Conservation (phyloP, 805 yeast genomes). For the Cyberlindnera nakhonratchasimensis region DNA sequence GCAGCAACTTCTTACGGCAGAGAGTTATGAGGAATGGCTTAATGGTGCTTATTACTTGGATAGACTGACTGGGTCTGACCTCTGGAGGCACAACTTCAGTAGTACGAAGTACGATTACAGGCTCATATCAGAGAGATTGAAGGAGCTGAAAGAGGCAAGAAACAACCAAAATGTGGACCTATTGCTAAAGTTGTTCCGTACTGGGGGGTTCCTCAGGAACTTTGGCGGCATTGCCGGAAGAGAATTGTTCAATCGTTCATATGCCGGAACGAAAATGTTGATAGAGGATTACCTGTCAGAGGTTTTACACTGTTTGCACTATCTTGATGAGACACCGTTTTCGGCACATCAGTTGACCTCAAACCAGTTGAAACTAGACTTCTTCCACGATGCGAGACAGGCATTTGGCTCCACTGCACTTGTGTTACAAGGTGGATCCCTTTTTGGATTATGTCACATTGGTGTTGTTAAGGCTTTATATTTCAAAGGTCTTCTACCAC, state of each 20-base stretch:
- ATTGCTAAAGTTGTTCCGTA: slow-evolving; percentile 65
- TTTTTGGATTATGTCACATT: slow-evolving; percentile 89
- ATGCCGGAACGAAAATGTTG: slow-evolving; percentile 82
- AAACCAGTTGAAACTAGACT: slow-evolving; percentile 60
- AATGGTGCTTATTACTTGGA: slow-evolving; percentile 47
- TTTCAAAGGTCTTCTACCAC: slow-evolving; percentile 70
- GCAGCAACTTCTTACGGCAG: slow-evolving; percentile 47
- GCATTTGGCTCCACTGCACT: slow-evolving; percentile 89
- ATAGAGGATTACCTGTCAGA: slow-evolving; percentile 85
- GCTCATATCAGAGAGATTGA: slow-evolving; percentile 71
- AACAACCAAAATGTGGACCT: slow-evolving; percentile 48
- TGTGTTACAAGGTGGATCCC: slow-evolving; percentile 89
- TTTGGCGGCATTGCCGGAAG: slow-evolving; percentile 88
- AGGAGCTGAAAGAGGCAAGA: slow-evolving; percentile 59
- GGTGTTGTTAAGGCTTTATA: slow-evolving; percentile 89
- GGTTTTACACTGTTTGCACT: slow-evolving; percentile 64
- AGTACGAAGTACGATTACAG: slow-evolving; percentile 81
- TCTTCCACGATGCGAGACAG: slow-evolving; percentile 82
- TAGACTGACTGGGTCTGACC: slow-evolving; percentile 47
- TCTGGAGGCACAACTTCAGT: slow-evolving; percentile 81
- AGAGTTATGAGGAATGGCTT: slow-evolving; percentile 71
- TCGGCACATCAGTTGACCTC: slow-evolving; percentile 31
- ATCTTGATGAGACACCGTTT: slow-evolving; percentile 40
- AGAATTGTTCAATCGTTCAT: slow-evolving; percentile 73
- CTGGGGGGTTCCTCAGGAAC: slow-evolving; percentile 78